A percentile compares a stretch with the other conserved stretches of the same genome.
These are phyloP conservation scores for Pseudopyrenochaeta lycopersici DNA, from an alignment of 2,329 filamentous ascomycete genomes.

Conservation along the genomic window DNA sequence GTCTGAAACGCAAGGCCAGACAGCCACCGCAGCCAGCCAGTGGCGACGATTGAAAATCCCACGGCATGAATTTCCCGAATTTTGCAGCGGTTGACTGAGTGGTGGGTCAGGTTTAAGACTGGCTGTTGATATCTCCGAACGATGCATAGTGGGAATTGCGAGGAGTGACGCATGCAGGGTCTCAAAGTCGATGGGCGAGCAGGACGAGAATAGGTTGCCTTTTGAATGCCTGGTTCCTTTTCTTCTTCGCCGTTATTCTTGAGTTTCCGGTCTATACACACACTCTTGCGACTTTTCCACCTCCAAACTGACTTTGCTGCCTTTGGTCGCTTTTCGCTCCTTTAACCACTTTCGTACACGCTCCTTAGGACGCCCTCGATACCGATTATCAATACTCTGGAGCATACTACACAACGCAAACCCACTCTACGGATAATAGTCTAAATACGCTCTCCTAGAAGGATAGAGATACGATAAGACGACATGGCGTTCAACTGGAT, in stretches of 20 bases:
- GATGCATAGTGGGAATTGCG: slow-evolving; percentile 19
- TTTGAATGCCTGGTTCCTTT: neutral
- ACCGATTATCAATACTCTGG: neutral
- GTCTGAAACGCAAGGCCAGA: slow-evolving; percentile 26
- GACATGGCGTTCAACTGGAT: slow-evolving; percentile 64
- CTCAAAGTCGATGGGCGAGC: slow-evolving; percentile 7
- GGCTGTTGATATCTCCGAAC: slow-evolving; percentile 16
- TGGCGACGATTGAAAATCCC: neutral
- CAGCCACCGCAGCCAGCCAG: neutral
- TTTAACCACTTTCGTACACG: neutral
- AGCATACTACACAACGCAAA: slow-evolving; percentile 8
- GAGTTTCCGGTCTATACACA: neutral
- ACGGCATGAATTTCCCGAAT: slow-evolving; percentile 7
- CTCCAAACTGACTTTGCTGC: neutral
- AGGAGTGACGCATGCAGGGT: slow-evolving; percentile 14
- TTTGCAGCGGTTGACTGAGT: neutral
- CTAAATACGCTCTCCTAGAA: neutral
- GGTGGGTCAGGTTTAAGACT: neutral
- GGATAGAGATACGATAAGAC: neutral
- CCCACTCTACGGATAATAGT: neutral
- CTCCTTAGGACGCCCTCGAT: neutral
- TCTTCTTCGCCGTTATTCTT: neutral
- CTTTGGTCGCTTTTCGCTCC: neutral
- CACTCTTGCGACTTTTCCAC: neutral
- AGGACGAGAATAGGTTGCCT: slow-evolving; percentile 4